phyloP scores from a whole-genome alignment of 164 flowering plant genomes.

The Stephania japonica region DNA sequence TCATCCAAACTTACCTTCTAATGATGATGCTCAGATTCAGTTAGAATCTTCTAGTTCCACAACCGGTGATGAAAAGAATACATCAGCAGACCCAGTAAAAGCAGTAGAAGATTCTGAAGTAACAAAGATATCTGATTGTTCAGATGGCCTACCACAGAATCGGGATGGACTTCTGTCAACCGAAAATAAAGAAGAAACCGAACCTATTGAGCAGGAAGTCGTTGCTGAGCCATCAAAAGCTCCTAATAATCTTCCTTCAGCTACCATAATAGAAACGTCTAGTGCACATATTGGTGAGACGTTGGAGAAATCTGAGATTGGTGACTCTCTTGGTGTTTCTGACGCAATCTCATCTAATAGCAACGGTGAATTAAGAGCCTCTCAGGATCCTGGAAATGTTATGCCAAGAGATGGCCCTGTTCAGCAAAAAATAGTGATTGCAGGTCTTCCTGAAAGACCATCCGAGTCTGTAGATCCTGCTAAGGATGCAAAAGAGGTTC shows the following conservation, averaged over 20 bases:
- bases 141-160: constrained; percentile 10
- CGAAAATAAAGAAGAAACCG: not conserved
- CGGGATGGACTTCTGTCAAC: constrained; percentile 11
- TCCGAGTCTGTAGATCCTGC: constrained; percentile 17
- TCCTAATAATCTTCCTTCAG: not conserved
- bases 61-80: constrained; percentile 18
- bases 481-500: constrained; percentile 17
- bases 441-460: constrained; percentile 12
- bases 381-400: constrained; percentile 1
- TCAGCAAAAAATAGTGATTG: constrained; percentile 18
- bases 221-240: not conserved
- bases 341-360: constrained; percentile 7
- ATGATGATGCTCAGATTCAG: constrained; percentile 13
- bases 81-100: constrained; percentile 10
- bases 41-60: constrained; percentile 13
- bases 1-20: constrained; percentile 14
- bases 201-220: constrained; percentile 3
- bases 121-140: constrained; percentile 15
- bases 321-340: constrained; percentile 4
- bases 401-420: constrained; percentile 16
- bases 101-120: constrained; percentile 11
- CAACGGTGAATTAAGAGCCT: constrained; percentile 8
- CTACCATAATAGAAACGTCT: constrained; percentile 9
- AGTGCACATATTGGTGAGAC: constrained; percentile 10
- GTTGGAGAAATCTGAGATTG: constrained; percentile 11